Conservation (phyloP, 495 filamentous ascomycete genomes). For the Aspergillus ostianus region DNA sequence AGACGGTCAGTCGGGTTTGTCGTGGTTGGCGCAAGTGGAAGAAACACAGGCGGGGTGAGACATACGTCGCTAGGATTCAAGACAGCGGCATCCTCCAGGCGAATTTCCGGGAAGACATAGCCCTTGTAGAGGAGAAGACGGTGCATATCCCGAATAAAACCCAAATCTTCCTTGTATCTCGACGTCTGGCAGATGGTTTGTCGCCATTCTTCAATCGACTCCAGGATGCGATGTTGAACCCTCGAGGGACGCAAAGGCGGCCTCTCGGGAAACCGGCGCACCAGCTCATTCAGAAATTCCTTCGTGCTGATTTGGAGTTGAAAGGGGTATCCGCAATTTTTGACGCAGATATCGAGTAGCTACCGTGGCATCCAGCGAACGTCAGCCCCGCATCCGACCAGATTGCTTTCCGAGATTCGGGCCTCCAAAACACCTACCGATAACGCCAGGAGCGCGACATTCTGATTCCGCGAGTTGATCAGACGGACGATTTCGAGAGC, state of each 20-base stretch:
- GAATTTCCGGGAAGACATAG: conserved; percentile 89
- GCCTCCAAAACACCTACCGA: conserved; percentile 42
- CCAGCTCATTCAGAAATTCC: conserved; percentile 97
- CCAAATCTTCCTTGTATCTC: conserved; percentile 93
- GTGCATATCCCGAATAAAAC: conserved; percentile 98
- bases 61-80: conserved; percentile 96
- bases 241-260: conserved; percentile 81
- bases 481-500: conserved; percentile 91
- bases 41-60: conserved; percentile 13
- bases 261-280: conserved; percentile 91
- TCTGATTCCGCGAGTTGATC: conserved; percentile 94
- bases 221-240: conserved; percentile 88
- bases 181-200: conserved; percentile 97
- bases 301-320: conserved; percentile 98
- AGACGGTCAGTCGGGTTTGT: conserved; percentile 27
- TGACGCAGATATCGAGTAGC: conserved; percentile 97
- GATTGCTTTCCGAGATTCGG: conserved; percentile 3
- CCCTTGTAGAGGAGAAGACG: conserved; percentile 93
- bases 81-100: conserved; percentile 91
- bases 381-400: conserved; percentile 24
- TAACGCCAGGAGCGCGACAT: conserved; percentile 87
- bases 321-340: conserved; percentile 99
- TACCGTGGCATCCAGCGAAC: conserved; percentile 33
- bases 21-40: not conserved
- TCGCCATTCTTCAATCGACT: conserved; percentile 98